These are phyloP conservation scores for Akanthomyces dipterigenus DNA, from an alignment of 2,329 filamentous ascomycete genomes.

Conservation along the genomic window DNA sequence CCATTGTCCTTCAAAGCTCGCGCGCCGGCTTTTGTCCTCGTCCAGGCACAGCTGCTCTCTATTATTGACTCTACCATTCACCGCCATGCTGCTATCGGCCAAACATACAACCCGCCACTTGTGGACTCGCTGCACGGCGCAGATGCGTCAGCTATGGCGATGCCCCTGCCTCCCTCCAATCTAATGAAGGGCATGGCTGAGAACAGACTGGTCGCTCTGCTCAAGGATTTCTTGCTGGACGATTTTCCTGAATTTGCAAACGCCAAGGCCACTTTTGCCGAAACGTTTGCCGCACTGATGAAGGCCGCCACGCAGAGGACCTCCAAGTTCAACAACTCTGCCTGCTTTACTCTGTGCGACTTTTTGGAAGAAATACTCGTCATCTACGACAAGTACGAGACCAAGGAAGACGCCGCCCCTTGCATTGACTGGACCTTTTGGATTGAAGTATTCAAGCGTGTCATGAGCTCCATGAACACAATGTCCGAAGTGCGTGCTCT, in stretches of 20 bases:
- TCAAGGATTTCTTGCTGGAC: conserved; percentile 68
- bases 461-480: conserved; percentile 77
- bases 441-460: conserved; percentile 71
- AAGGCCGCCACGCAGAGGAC: conserved; percentile 69
- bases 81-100: conserved; percentile 54
- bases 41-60: conserved; percentile 75
- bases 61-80: conserved; percentile 80
- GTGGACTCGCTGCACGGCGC: conserved; percentile 42
- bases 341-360: conserved; percentile 86
- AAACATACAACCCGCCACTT: conserved; percentile 33
- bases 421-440: conserved; percentile 78
- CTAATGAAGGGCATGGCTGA: conserved; percentile 78
- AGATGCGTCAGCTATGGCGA: conserved; percentile 59
- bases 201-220: conserved; percentile 73
- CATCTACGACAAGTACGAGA: conserved; percentile 47
- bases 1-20: conserved; percentile 51
- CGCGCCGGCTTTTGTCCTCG: conserved; percentile 69
- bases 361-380: conserved; percentile 76
- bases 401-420: conserved; percentile 29
- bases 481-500: conserved; percentile 84
- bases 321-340: conserved; percentile 72
- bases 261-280: conserved; percentile 64
- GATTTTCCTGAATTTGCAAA: conserved; percentile 30
- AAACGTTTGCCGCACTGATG: conserved; percentile 65
- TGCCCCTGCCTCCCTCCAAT: conserved; percentile 60